Conservation (phyloP, 495 filamentous ascomycete species). For the Cryomyces minteri region DNA sequence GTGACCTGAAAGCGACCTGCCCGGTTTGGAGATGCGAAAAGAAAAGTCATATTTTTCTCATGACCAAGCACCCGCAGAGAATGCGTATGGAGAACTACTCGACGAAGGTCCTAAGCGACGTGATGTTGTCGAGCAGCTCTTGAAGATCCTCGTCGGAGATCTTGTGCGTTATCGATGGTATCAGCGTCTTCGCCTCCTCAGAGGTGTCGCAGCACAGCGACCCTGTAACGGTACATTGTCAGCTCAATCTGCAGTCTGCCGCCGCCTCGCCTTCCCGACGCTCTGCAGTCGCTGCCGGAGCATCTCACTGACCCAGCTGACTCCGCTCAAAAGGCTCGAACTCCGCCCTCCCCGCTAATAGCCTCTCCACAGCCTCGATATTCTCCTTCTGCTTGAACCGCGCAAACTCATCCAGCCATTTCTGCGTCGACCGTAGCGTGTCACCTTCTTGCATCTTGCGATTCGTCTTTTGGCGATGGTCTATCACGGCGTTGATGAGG, state of each 20-base stretch:
- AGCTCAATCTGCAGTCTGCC: conserved; percentile 4
- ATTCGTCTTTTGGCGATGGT: conserved; percentile 49
- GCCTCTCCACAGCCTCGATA: conserved; percentile 74
- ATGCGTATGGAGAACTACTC: neutral
- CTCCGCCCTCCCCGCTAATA: conserved; percentile 57
- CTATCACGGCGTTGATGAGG: conserved; percentile 71
- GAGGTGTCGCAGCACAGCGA: conserved; percentile 79
- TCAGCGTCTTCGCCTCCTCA: conserved; percentile 92
- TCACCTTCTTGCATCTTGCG: conserved; percentile 1
- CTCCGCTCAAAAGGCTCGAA: conserved; percentile 82
- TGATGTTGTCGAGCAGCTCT: conserved; percentile 76
- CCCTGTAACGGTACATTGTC: conserved; percentile 27
- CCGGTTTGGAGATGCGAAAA: no score
- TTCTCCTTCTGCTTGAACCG: conserved; percentile 90
- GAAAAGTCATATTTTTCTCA: no score
- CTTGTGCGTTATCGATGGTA: conserved; percentile 77
- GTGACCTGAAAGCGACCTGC: no score
- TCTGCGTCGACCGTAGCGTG: conserved; percentile 61
- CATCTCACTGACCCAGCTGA: conserved; percentile 53
- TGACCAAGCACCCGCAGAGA: no score
- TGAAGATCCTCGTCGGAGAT: conserved; percentile 74
- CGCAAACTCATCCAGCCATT: conserved; percentile 84
- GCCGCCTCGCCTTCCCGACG: neutral
- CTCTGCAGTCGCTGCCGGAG: neutral
- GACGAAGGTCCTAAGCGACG: conserved; percentile 34